Base-by-base conservation (phyloP, 345 rosid genomes). In the Punica granatum region DNA sequence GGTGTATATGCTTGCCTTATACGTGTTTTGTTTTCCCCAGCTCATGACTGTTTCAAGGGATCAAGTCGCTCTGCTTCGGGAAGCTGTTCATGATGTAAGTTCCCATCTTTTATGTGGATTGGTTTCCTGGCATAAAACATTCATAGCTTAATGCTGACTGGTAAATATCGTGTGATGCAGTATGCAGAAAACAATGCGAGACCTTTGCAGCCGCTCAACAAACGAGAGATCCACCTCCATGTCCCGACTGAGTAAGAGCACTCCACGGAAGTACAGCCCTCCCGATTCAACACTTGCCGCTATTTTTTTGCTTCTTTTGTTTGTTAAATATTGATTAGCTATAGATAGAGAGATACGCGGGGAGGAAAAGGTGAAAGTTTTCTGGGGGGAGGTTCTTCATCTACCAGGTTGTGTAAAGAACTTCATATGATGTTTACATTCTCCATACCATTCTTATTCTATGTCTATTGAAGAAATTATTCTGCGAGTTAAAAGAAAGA, bases 21-120 rank as follows among this genome's bases (percentile, higher is more conserved):
- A 37, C 5, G 5, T 26, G 36, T 4, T 33, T 23, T n/a, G 7
- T 67, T 41, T 65, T 54, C 51, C 41, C 25, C 82, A 87, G 88
- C 65, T 71, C 37, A 23, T 60, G 30, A 77, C 75, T 7, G 83
- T 80, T 48, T 85, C 92, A 6, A 66, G 14, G 34, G 76, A 73
- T 19, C 86, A 87, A 80, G 71, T 80, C 34, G 62, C 56, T 60
- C 80, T 72, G 31, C 82, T 87, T 11, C 66, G 80, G 42, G 69
- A 32, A 2, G 90, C 81, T 3, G 86, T 83, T 19, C 83, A 81
- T 41, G 85, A 85, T 66, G 92, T 83, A 75, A 85, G 85, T 75
- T 62, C 6, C 0, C 42, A 36, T 0, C 31, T 13, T 2, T 36
- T 0, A 53, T 30, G 0, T 2, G 10, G 41, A 16, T 43, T 33